Evolutionary conservation across 192 early-diverging fungal genomes (phyloP).

Genomic region (Umbelopsis isabellina): DNA sequence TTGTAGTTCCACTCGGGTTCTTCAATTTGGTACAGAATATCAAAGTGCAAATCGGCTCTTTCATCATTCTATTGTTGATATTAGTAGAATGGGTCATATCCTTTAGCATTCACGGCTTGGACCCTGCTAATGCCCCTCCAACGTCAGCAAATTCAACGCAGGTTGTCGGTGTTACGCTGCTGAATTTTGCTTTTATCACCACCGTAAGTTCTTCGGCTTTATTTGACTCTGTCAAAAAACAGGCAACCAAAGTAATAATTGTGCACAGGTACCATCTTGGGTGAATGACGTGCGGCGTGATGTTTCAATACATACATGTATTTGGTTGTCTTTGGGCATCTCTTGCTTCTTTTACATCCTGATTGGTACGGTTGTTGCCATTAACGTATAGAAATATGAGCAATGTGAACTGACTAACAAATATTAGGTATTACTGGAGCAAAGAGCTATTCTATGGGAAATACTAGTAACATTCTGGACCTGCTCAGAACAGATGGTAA

Average conservation of each 20-base stretch:
- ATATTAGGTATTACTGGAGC: constrained; percentile 48
- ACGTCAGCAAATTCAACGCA: constrained; percentile 52
- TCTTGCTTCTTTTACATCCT: constrained; percentile 61
- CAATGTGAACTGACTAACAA: background rate
- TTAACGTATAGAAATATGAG: background rate
- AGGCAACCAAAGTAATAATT: background rate
- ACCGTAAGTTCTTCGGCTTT: constrained; percentile 37
- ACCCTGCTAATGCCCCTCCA: constrained; percentile 49
- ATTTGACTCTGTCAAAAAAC: background rate
- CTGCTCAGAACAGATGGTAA: constrained; percentile 29
- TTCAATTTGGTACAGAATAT: constrained; percentile 73
- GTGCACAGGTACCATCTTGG: constrained; percentile 31
- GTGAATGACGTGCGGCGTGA: constrained; percentile 43
- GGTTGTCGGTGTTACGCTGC: constrained; percentile 68
- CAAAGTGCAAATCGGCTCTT: constrained; percentile 63
- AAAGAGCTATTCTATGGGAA: constrained; percentile 50
- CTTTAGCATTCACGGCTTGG: constrained; percentile 54
- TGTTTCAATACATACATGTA: constrained; percentile 62
- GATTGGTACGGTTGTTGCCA: constrained; percentile 23
- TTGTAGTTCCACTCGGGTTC: constrained; percentile 62
- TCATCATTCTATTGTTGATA: constrained; percentile 53
- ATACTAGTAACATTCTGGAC: constrained; percentile 26
- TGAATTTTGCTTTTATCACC: constrained; percentile 72
- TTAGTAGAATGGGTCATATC: constrained; percentile 64
- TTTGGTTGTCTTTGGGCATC: constrained; percentile 54